phyloP scores from a whole-genome alignment of 2,329 filamentous ascomycete genomes.

The Aureobasidium sp. region DNA sequence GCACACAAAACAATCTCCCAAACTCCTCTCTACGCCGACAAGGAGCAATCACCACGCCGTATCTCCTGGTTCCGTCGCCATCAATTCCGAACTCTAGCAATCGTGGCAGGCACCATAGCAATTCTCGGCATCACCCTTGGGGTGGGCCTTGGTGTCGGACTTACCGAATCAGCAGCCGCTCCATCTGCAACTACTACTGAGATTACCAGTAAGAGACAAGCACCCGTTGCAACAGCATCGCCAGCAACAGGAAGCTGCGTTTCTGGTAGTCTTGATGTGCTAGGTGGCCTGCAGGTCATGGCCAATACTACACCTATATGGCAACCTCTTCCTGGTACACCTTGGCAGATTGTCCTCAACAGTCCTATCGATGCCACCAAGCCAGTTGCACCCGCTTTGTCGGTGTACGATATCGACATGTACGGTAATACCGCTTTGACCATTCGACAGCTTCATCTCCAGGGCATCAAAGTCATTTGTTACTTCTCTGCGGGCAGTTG shows the following conservation, averaged over 20 bases:
- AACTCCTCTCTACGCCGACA: neutral
- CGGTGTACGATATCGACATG: constrained; percentile 56
- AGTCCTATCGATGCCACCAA: constrained; percentile 32
- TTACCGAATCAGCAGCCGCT: neutral
- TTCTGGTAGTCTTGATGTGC: neutral
- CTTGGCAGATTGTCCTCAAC: constrained; percentile 57
- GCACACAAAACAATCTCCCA: neutral
- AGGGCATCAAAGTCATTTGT: constrained; percentile 59
- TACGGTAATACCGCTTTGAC: constrained; percentile 46
- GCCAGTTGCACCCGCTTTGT: constrained; percentile 39
- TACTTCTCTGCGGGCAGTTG: constrained; percentile 69
- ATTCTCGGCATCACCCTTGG: constrained; percentile 18
- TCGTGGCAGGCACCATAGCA: constrained; percentile 10
- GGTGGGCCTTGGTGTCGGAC: constrained; percentile 17
- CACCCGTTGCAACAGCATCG: neutral
- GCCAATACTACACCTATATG: constrained; percentile 31
- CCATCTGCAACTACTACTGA: neutral
- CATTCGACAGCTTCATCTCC: constrained; percentile 43
- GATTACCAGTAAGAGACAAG: neutral
- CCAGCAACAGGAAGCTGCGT: neutral
- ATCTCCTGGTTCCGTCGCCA: neutral
- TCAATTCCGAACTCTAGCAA: neutral
- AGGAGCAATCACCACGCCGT: neutral
- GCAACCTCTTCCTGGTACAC: constrained; percentile 46
- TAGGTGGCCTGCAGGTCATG: neutral